Conservation (phyloP, 257 asterid species). For the Gardenia jasminoides region DNA sequence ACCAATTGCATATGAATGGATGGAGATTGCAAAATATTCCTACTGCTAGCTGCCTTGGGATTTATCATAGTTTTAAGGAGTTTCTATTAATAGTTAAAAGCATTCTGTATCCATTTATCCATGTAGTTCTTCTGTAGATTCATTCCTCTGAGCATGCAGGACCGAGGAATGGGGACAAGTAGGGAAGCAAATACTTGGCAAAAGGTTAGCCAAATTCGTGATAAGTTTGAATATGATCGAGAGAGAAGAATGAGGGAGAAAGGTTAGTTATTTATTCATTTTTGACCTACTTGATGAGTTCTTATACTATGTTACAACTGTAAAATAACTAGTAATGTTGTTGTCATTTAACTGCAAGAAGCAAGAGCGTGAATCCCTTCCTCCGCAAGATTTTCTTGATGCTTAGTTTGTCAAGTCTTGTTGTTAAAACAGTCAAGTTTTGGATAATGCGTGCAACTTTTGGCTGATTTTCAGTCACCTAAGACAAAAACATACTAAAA, state of each 20-base stretch:
- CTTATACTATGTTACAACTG: neutral
- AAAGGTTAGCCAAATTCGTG: conserved; percentile 73
- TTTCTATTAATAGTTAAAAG: neutral
- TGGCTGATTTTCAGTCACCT: neutral
- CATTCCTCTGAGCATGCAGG: conserved; percentile 37
- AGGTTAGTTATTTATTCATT: conserved; percentile 46
- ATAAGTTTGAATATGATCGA: conserved; percentile 87
- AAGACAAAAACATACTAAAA: neutral
- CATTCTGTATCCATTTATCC: neutral
- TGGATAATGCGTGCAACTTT: neutral
- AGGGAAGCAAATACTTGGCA: conserved; percentile 55
- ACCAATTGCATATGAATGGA: neutral
- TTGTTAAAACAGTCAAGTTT: neutral
- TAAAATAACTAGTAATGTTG: neutral
- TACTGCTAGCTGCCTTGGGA: neutral
- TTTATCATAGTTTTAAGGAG: neutral
- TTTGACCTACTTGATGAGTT: conserved; percentile 11
- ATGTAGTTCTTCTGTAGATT: neutral
- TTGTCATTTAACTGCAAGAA: no score
- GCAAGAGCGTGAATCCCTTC: neutral
- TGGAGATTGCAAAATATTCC: neutral
- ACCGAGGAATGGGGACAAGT: conserved; percentile 44
- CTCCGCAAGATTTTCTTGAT: no score
- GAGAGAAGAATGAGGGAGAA: conserved; percentile 87
- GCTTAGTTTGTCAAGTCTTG: neutral